These are phyloP conservation scores for Solanum hybrid DNA, from an alignment of 305 asterid species.

Conservation along the genomic window DNA sequence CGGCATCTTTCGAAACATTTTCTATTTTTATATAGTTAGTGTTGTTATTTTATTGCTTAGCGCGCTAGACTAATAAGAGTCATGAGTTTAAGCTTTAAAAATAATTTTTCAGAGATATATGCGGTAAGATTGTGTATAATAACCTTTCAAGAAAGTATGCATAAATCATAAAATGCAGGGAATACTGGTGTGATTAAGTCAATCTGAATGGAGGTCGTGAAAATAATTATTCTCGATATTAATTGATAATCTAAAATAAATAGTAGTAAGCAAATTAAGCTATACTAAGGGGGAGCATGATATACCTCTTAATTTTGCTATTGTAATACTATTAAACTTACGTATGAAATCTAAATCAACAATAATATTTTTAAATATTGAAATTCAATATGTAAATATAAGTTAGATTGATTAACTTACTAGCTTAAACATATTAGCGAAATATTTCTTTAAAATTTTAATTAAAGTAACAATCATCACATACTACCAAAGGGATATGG, in stretches of 20 bases:
- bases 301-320: too few relatives aligned
- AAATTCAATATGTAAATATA: neutral
- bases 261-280: neutral
- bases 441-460: too few relatives aligned
- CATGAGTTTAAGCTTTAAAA: too few relatives aligned
- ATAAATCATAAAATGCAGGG: neutral
- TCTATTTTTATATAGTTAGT: too few relatives aligned
- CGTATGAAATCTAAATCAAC: neutral
- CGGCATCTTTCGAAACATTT: neutral
- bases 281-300: neutral
- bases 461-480: neutral
- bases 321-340: neutral
- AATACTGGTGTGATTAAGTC: neutral
- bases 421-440: neutral
- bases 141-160: neutral
- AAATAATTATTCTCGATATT: too few relatives aligned
- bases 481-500: too few relatives aligned
- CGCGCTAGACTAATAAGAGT: too few relatives aligned
- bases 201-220: neutral
- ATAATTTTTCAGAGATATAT: rapidly evolving
- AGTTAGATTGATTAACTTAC: neutral
- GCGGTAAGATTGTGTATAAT: neutral
- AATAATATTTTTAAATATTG: neutral
- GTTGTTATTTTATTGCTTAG: too few relatives aligned
- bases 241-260: too few relatives aligned